phyloP scores from a whole-genome alignment of 139 green algal species.

The Monoraphidium neglectum region DNA sequence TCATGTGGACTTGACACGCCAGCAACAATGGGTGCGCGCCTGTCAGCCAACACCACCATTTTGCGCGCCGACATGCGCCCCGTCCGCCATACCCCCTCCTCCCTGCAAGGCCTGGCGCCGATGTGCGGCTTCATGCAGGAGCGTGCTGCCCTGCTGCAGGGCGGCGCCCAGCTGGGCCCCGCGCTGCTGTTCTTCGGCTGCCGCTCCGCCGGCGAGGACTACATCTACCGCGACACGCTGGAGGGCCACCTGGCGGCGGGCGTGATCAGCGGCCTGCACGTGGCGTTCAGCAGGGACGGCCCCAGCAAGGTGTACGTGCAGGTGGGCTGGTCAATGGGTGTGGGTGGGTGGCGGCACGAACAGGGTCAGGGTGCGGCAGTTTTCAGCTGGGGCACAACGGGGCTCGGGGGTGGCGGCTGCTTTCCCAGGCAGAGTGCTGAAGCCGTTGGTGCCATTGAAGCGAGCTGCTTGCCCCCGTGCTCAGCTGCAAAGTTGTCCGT shows the following conservation, averaged over 20 bases:
- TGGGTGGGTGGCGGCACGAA: no score
- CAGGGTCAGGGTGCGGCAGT: neutral
- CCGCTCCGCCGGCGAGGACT: constrained; percentile 74
- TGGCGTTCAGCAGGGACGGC: constrained; percentile 71
- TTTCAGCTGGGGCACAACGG: neutral
- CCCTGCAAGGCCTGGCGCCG: constrained; percentile 90
- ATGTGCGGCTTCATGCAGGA: constrained; percentile 98
- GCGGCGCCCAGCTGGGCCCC: constrained; percentile 52
- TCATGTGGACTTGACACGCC: no score
- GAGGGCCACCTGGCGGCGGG: constrained; percentile 45
- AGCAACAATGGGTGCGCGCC: no score
- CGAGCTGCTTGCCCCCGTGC: constrained; percentile 64
- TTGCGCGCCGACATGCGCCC: no score
- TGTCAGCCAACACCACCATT: no score
- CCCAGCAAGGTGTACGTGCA: constrained; percentile 30
- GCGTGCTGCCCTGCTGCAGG: constrained; percentile 25
- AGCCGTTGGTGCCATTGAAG: constrained; percentile 35
- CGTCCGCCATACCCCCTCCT: no score
- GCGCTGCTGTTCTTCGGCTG: constrained; percentile 92
- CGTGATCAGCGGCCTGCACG: constrained; percentile 66
- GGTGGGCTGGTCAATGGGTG: neutral
- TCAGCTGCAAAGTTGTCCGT: constrained; percentile 95
- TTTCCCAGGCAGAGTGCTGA: constrained; percentile 8
- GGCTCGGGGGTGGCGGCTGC: constrained; percentile 83
- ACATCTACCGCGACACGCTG: constrained; percentile 85